Percentiles rank a stretch among this genome's conserved stretches.
phyloP scores from a whole-genome alignment of 345 rosid genomes.

The Excoecaria cochinchinensis region DNA sequence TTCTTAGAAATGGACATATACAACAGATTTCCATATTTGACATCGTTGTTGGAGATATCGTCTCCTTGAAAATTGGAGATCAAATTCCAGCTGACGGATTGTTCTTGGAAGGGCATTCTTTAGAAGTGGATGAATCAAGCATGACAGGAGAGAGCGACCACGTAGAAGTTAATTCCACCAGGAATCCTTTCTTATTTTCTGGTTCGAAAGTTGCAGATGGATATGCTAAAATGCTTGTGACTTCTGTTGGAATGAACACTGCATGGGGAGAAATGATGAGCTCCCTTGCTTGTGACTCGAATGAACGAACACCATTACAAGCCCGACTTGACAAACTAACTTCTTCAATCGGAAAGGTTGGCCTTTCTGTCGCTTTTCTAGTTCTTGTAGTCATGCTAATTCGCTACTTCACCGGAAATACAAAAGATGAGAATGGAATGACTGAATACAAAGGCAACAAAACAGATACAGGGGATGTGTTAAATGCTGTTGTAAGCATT shows the following conservation, averaged over 20 bases:
- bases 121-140: conserved; percentile 33
- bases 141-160: conserved; percentile 35
- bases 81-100: conserved; percentile 36
- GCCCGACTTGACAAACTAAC: conserved; percentile 27
- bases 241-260: conserved; percentile 34
- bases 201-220: conserved; percentile 36
- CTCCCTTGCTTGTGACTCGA: conserved; percentile 14
- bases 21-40: conserved; percentile 29
- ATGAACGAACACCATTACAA: conserved; percentile 32
- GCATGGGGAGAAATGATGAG: conserved; percentile 37
- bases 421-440: conserved; percentile 10
- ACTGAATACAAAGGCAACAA: conserved; percentile 17
- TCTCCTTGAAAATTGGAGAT: conserved; percentile 30
- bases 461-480: conserved; percentile 5
- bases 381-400: conserved; percentile 30
- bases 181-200: conserved; percentile 33
- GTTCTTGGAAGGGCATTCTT: conserved; percentile 29
- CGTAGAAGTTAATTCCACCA: conserved; percentile 17
- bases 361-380: conserved; percentile 30
- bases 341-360: conserved; percentile 28
- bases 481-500: conserved; percentile 26
- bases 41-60: conserved; percentile 33
- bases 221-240: conserved; percentile 28
- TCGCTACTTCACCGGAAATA: conserved; percentile 32
- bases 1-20: conserved; percentile 20